Evolutionary conservation across 148 eudicot species (phyloP), one percentile per base, ranked within the genome.

Genomic region (Arctostaphylos glauca): DNA sequence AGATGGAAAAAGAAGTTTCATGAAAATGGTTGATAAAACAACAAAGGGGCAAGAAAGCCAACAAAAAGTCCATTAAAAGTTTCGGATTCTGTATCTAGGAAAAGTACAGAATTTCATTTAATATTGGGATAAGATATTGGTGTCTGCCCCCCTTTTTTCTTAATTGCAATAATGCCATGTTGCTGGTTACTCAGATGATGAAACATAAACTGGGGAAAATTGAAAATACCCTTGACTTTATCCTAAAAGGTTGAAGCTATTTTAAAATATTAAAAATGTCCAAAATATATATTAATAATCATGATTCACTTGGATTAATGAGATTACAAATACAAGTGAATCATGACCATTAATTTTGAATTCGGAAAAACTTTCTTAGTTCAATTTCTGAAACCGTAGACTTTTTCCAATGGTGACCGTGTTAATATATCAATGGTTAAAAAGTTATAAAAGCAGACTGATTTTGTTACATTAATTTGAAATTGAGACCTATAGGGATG

Each of bases 81-180:
- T 70, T 70, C 74, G n/a, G 48, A 70, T 31, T 14, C n/a, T 46
- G 46, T 5, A 70, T 38, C 74, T 15, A 23, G 15, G 5, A 38
- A 43, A 70, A 6, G 48, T 9, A 70, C 38, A 31, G 38, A 43
- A 43, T 70, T 38, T 70, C 48, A 38, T 41, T 70, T 43, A 68
- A 12, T 38, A 5, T 43, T 41, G 74, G 74, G n/a, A 70, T 70
- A 70, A 70, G 74, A 70, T 15, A 43, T 41, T 16, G 74, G 74
- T 70, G 74, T 41, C 74, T 70, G 74, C n/a, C 74, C 48, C 48
- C 74, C 4, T 15, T 70, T 68, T 70, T 70, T 12, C n/a, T 15
- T 41, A 70, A 15, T 38, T 43, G 74, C 48, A 70, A 70, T 43
- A 44, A 70, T 18, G 49, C 74, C 49, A 41, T 5, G 48, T 38